Percentiles rank a stretch among this genome's conserved stretches.
phyloP scores from a whole-genome alignment of 2,329 filamentous ascomycete species.

The Aspergillus ochraceus region DNA sequence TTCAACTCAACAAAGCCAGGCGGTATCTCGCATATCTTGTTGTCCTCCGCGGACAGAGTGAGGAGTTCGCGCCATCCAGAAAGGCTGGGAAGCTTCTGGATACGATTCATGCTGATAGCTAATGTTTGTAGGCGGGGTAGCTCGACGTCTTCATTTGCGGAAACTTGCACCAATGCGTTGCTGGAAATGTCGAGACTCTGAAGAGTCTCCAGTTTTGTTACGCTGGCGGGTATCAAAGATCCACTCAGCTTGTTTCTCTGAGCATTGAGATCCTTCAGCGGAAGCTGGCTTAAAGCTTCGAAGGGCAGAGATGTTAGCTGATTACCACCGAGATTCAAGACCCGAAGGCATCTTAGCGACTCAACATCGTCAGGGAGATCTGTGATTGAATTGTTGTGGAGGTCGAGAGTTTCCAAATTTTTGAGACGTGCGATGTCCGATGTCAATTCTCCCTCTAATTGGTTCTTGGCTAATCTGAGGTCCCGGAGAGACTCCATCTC shows the following conservation, averaged over 20 bases:
- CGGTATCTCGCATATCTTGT: constrained; percentile 74
- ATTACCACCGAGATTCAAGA: constrained; percentile 80
- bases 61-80: constrained; percentile 71
- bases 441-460: constrained; percentile 67
- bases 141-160: constrained; percentile 52
- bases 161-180: constrained; percentile 66
- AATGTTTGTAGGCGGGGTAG: constrained; percentile 73
- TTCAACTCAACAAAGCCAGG: constrained; percentile 68
- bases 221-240: constrained; percentile 64
- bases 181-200: constrained; percentile 75
- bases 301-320: constrained; percentile 71
- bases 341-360: constrained; percentile 68
- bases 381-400: constrained; percentile 77
- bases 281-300: constrained; percentile 64
- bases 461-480: constrained; percentile 77
- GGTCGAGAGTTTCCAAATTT: constrained; percentile 75
- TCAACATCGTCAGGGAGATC: constrained; percentile 66
- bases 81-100: constrained; percentile 72
- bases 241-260: constrained; percentile 78
- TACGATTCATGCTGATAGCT: constrained; percentile 76
- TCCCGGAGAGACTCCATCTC: constrained; percentile 74
- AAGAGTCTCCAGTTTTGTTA: constrained; percentile 62
- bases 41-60: constrained; percentile 77
- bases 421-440: constrained; percentile 62
- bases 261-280: constrained; percentile 70